phyloP scores from a whole-genome alignment of 1,284 basidiomycete genomes.

The Bjerkandera adusta region DNA sequence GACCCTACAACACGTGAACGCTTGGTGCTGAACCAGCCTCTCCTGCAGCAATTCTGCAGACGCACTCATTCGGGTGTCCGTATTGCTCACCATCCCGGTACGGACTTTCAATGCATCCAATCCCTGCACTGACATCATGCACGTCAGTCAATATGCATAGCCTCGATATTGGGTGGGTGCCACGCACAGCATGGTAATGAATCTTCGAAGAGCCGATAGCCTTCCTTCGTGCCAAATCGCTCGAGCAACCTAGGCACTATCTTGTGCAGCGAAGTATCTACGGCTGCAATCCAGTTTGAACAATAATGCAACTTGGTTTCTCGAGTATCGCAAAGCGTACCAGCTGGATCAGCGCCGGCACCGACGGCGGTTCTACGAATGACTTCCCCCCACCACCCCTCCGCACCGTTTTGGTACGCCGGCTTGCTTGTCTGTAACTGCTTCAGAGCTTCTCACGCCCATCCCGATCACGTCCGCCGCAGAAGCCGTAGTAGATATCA shows the following conservation, averaged over 20 bases:
- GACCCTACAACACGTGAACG: too few species aligned
- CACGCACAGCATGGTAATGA: slow-evolving; percentile 57
- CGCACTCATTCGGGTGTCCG: slow-evolving; percentile 67
- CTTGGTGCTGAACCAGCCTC: too few species aligned
- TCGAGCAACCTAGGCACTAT: slow-evolving; percentile 59
- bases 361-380: slow-evolving; percentile 68
- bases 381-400: slow-evolving; percentile 72
- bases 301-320: too few species aligned
- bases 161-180: not conserved
- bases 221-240: slow-evolving; percentile 67
- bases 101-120: slow-evolving; percentile 44
- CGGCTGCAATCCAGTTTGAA: too few species aligned
- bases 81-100: slow-evolving; percentile 68
- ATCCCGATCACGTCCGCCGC: too few species aligned
- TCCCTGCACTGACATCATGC: slow-evolving; percentile 39
- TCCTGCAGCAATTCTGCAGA: too few species aligned
- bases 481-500: too few species aligned
- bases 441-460: slow-evolving; percentile 52
- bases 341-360: slow-evolving; percentile 59
- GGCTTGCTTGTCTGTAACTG: slow-evolving; percentile 59
- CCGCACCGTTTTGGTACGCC: slow-evolving; percentile 46
- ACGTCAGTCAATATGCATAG: not conserved
- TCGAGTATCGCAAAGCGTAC: slow-evolving; percentile 39
- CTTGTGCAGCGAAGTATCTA: slow-evolving; percentile 45
- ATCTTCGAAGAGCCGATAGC: slow-evolving; percentile 68